Conservation (phyloP, 257 asterid genomes). For the Fraxinus americana region DNA sequence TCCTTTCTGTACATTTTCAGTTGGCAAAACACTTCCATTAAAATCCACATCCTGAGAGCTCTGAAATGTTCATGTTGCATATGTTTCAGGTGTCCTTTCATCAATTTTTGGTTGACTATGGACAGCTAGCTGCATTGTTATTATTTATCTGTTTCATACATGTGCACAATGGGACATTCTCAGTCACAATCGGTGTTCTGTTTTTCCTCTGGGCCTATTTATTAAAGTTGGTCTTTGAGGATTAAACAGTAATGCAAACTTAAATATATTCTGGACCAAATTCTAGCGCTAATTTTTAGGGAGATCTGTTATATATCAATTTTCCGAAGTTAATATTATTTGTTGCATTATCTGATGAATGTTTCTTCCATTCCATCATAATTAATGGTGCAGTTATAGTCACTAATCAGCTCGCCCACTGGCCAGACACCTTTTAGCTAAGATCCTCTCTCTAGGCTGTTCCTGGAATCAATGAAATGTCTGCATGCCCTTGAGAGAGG, state of each 20-base stretch:
- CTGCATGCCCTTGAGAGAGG: not conserved
- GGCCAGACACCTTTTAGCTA: not conserved
- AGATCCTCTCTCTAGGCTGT: not conserved
- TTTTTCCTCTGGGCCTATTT: not conserved
- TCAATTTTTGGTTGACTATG: not conserved
- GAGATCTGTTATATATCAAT: not conserved
- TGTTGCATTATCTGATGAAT: not conserved
- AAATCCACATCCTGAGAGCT: not conserved
- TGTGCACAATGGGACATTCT: not conserved
- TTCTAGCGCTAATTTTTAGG: not conserved
- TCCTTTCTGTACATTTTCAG: constrained; percentile 17
- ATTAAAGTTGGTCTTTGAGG: not conserved
- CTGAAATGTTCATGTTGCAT: not conserved
- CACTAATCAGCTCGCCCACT: not conserved
- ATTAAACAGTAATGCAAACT: not conserved
- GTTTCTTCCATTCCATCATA: not conserved
- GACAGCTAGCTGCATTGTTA: not conserved
- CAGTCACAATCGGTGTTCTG: not conserved
- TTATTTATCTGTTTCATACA: not conserved
- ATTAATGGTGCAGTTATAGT: not conserved
- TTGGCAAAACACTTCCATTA: constrained; percentile 2
- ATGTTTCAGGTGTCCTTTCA: constrained; percentile 2
- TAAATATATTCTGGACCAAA: too few relatives aligned
- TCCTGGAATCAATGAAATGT: not conserved
- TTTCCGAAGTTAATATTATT: not conserved